phyloP scores from a whole-genome alignment of 2,329 filamentous ascomycete species.

The Fusarium falciforme region DNA sequence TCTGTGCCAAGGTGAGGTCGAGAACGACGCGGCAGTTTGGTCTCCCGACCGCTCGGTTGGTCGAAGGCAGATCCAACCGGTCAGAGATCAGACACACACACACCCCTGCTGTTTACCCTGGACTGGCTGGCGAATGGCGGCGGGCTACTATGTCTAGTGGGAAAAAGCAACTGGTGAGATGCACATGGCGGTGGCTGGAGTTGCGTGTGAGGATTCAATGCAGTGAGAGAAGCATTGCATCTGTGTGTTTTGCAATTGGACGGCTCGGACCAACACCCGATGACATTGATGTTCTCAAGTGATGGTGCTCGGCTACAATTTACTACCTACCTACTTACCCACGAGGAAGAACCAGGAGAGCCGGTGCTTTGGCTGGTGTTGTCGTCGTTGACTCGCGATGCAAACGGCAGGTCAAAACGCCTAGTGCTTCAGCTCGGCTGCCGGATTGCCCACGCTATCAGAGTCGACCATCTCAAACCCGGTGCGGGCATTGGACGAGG shows the following conservation, averaged over 20 bases:
- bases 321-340: background rate
- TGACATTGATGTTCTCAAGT: background rate
- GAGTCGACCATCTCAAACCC: background rate
- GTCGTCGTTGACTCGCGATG: background rate
- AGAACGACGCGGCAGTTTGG: background rate
- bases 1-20: constrained; percentile 25
- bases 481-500: constrained; percentile 1
- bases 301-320: background rate
- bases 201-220: constrained; percentile 3
- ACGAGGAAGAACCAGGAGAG: background rate
- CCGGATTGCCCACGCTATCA: background rate
- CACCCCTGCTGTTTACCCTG: constrained; percentile 6
- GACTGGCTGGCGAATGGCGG: background rate
- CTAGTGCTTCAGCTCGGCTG: background rate
- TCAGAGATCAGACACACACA: background rate
- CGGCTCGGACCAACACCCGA: background rate
- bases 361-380: background rate
- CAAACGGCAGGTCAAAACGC: background rate
- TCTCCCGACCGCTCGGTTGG: constrained; percentile 5
- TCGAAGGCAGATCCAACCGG: background rate
- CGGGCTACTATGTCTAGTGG: background rate
- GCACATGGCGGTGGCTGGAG: constrained; percentile 1
- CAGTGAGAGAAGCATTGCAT: background rate
- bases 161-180: background rate
- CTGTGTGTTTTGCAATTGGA: background rate